Percentiles rank a stretch among this genome's conserved stretches.
phyloP scores from a whole-genome alignment of 352 stramenopile genomes.

The Pythium insidiosum region DNA sequence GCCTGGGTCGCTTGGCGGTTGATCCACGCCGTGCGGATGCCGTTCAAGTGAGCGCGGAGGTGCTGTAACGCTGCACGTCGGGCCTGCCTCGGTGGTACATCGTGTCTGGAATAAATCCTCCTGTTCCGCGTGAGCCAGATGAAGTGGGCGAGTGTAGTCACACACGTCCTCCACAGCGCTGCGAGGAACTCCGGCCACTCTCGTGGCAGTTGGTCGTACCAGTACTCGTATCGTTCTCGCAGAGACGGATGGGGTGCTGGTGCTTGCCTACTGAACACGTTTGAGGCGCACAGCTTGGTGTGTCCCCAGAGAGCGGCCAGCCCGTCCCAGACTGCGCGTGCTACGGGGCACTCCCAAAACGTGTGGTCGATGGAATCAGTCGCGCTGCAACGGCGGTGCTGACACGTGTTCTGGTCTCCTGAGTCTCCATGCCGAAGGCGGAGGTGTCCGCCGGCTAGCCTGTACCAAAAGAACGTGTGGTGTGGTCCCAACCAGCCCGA shows the following conservation, averaged over 20 bases:
- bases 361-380: not conserved
- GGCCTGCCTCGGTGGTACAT: too few species aligned
- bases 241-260: not conserved
- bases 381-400: not conserved
- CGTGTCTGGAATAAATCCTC: too few species aligned
- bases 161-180: too few species aligned
- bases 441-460: not conserved
- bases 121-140: too few species aligned
- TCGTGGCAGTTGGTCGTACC: too few species aligned
- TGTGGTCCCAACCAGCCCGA: not conserved
- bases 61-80: too few species aligned
- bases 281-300: not conserved
- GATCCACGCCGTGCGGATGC: too few species aligned
- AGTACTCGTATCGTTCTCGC: too few species aligned
- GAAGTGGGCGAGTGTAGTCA: too few species aligned
- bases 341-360: not conserved
- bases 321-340: not conserved
- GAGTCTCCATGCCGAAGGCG: not conserved
- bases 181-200: too few species aligned
- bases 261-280: not conserved
- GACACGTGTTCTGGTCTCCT: not conserved
- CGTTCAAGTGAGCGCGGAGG: too few species aligned
- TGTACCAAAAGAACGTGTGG: not conserved
- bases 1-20: too few species aligned
- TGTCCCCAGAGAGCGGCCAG: not conserved